Evolutionary conservation across 2,329 filamentous ascomycete genomes (phyloP).

Genomic region (Xylaria sp.): DNA sequence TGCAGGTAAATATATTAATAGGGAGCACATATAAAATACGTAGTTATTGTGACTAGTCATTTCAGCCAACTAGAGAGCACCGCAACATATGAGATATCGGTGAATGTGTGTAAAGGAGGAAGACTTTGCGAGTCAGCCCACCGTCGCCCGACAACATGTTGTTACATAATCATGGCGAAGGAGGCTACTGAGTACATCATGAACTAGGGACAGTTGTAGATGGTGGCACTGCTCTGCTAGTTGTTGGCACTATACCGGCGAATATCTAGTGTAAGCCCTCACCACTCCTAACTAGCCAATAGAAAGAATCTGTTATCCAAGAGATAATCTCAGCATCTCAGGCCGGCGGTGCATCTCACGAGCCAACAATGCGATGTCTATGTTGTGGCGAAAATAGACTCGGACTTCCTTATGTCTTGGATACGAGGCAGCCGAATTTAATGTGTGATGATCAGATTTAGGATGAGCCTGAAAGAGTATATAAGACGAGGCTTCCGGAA

Average conservation of each 20-base stretch:
- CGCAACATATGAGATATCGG: constrained; percentile 8
- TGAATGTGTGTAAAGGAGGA: constrained; percentile 6
- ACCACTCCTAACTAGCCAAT: constrained; percentile 16
- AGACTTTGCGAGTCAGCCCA: constrained; percentile 32
- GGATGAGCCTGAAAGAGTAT: constrained; percentile 24
- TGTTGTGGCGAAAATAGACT: constrained; percentile 32
- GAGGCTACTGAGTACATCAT: background rate
- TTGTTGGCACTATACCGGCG: constrained; percentile 1
- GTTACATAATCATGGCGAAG: background rate
- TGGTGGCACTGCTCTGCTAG: constrained; percentile 16
- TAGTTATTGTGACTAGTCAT: background rate
- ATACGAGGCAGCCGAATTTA: constrained; percentile 7
- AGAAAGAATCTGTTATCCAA: constrained; percentile 22
- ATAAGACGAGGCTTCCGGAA: constrained; percentile 16
- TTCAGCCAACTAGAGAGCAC: background rate
- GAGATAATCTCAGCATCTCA: constrained; percentile 15
- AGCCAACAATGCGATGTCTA: constrained; percentile 3
- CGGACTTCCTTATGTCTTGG: background rate
- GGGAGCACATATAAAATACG: background rate
- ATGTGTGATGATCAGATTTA: constrained; percentile 10
- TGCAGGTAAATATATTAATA: background rate
- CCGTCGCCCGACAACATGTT: constrained; percentile 20
- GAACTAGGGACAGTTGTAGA: background rate
- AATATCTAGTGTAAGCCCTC: constrained; percentile 19
- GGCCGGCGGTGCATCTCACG: constrained; percentile 12